Evolutionary conservation across 352 stramenopile species (phyloP), one percentile per base, ranked within the genome.

Genomic region (Globisporangium mamillatum): DNA sequence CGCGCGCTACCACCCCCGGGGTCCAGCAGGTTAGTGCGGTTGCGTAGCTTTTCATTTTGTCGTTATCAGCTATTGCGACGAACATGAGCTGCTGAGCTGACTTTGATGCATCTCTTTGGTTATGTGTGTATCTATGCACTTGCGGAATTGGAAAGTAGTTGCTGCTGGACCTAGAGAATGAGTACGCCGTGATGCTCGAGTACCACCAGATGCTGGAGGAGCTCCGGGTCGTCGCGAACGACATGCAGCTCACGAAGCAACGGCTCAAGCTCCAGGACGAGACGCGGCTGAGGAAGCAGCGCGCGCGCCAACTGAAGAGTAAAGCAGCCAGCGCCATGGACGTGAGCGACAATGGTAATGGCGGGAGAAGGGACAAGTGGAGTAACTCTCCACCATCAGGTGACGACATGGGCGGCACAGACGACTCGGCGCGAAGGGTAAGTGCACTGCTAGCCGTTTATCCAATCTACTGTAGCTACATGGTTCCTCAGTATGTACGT

Each of bases 141-240:
- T 8, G 72, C 75, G 18, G 14, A 8, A 48, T 20, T 1, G 44
- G 44, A 22, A 18, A 24, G 82, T 58, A 69, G 64, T 1, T 69
- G 29, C 53, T 91, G 0, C 67, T 74, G 12, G 81, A 89, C 16
- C 68, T 90, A 1, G 73, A 90, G 70, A 44, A 60, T 27, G 83
- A 91, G 56, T 89, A 87, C 55, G 64, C 66, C 25, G 56, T 73
- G 14, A 73, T 90, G 4, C 54, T 80, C 20, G 75, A 87, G 58
- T 89, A 90, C 66, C 66, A 75, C 41, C 73, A 74, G 59, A 75
- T 72, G 48, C 69, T 91, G 53, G 62, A 88, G 25, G 68, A 80
- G 1, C 58, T 91, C 18, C 48, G 61, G 20, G 46, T 67, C 9
- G 68, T 63, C 16, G 68, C 72, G 22, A 71, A 27, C 54, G 70